A percentile compares a stretch with the other conserved stretches of the same genome.
These are phyloP conservation scores for Petasospora fabianii DNA, from an alignment of 1,139 yeast genomes.

Conservation along the genomic window DNA sequence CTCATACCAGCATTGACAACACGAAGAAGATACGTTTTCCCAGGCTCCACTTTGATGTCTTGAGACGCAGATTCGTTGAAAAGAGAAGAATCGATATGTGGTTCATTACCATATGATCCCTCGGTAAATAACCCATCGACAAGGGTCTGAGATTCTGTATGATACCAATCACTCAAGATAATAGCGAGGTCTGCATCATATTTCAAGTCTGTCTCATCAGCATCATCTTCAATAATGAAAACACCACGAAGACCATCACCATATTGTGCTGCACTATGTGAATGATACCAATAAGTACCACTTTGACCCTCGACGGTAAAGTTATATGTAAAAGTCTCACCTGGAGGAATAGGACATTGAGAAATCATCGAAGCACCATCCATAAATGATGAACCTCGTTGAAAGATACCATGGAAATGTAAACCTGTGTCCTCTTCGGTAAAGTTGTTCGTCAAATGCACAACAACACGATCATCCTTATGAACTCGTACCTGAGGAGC, in stretches of 20 bases:
- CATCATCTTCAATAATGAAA: slow-evolving; percentile 43
- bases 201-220: slow-evolving; percentile 31
- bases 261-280: slow-evolving; percentile 53
- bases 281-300: slow-evolving; percentile 63
- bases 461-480: slow-evolving; percentile 43
- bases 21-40: slow-evolving; percentile 46
- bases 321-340: slow-evolving; percentile 46
- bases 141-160: slow-evolving; percentile 36
- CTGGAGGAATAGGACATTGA: slow-evolving; percentile 59
- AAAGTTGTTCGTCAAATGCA: slow-evolving; percentile 45
- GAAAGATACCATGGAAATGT: slow-evolving; percentile 58
- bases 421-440: slow-evolving; percentile 43
- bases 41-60: slow-evolving; percentile 45
- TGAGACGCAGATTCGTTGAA: slow-evolving; percentile 48
- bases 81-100: slow-evolving; percentile 46
- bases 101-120: slow-evolving; percentile 51
- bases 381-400: slow-evolving; percentile 45
- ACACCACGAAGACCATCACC: slow-evolving; percentile 60
- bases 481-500: slow-evolving; percentile 46
- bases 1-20: slow-evolving; percentile 53
- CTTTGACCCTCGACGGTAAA: slow-evolving; percentile 47
- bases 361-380: slow-evolving; percentile 60
- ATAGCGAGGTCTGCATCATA: slow-evolving; percentile 51
- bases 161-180: slow-evolving; percentile 49
- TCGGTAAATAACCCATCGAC: slow-evolving; percentile 35